These are phyloP conservation scores for Fusarium equiseti DNA, from an alignment of 2,329 filamentous ascomycete species.

Conservation along the genomic window DNA sequence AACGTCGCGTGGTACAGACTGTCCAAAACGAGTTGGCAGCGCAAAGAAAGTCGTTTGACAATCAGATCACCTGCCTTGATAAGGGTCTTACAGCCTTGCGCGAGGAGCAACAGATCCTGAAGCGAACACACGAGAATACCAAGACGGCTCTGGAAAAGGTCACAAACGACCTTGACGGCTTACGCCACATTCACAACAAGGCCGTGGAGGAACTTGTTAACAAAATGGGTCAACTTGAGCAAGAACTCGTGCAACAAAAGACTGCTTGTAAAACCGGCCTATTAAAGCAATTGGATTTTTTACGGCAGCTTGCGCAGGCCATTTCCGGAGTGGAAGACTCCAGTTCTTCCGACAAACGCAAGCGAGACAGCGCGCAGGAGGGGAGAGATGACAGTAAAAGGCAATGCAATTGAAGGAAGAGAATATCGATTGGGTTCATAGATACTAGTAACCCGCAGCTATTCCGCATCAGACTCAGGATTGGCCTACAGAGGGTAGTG, in stretches of 20 bases:
- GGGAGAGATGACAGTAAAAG: background rate
- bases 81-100: background rate
- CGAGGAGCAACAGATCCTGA: background rate
- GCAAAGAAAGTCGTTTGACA: background rate
- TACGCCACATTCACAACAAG: background rate
- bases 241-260: background rate
- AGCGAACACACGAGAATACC: background rate
- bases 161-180: background rate
- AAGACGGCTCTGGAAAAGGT: background rate
- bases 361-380: background rate
- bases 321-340: background rate
- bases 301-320: background rate
- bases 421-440: background rate
- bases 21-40: background rate
- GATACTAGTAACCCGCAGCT: background rate
- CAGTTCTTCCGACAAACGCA: background rate
- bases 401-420: background rate
- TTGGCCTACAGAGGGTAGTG: background rate
- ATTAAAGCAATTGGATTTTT: background rate
- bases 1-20: background rate
- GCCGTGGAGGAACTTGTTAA: background rate
- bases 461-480: background rate
- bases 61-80: too few species aligned
- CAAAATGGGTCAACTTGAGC: background rate
- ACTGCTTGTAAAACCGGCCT: background rate